Conservation (phyloP, 2,329 filamentous ascomycete species). For the Fusarium circinatum region DNA sequence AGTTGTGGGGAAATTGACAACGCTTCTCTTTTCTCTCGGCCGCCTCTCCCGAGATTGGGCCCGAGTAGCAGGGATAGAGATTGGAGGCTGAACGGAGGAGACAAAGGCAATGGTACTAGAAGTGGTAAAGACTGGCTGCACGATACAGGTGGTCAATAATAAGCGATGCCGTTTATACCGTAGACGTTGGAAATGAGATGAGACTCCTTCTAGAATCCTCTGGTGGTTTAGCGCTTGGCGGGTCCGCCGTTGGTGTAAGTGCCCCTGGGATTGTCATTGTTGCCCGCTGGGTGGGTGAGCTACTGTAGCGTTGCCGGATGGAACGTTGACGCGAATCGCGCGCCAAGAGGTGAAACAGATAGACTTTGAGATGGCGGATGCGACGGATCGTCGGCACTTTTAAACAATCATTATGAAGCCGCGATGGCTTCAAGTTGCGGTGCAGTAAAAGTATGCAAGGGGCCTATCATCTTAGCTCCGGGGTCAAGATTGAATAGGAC, state of each 20-base stretch:
- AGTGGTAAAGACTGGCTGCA: slow-evolving; percentile 29
- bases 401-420: slow-evolving; percentile 11
- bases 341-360: slow-evolving; percentile 5
- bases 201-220: slow-evolving; percentile 22
- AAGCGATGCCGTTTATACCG: background rate
- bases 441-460: background rate
- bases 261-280: background rate
- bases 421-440: slow-evolving; percentile 5
- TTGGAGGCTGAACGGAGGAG: slow-evolving; percentile 17
- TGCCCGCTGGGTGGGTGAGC: background rate
- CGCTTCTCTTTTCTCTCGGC: slow-evolving; percentile 15
- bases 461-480: background rate
- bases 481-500: background rate
- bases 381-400: slow-evolving; percentile 19
- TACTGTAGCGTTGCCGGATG: slow-evolving; percentile 21
- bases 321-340: slow-evolving; percentile 4
- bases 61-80: slow-evolving; percentile 21
- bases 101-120: slow-evolving; percentile 10
- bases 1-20: slow-evolving; percentile 35
- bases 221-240: slow-evolving; percentile 1
- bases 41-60: slow-evolving; percentile 39
- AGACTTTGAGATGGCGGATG: slow-evolving; percentile 10
- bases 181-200: background rate
- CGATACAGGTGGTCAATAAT: slow-evolving; percentile 25
- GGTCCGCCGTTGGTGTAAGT: background rate